Percentiles rank a stretch among this genome's conserved stretches.
Evolutionary conservation across 208 protist species (phyloP).

Genomic region (Trypanosoma platydactyli): DNA sequence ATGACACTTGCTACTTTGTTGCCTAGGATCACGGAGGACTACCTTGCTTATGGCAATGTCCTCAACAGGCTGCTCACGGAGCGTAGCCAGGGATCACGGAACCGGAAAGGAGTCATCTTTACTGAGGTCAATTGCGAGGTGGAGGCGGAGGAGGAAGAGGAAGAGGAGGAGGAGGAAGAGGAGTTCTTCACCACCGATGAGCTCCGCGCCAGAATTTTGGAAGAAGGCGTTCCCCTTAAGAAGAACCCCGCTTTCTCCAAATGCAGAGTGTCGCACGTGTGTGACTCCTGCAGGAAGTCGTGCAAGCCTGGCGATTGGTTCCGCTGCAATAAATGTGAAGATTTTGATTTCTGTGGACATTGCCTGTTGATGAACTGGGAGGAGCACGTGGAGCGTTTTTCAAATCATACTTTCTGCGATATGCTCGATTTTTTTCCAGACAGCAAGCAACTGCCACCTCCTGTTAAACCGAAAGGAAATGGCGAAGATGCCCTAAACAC

Average conservation of each 20-base stretch:
- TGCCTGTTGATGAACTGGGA: constrained; percentile 57
- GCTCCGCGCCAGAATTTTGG: constrained; percentile 34
- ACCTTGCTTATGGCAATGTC: constrained; percentile 37
- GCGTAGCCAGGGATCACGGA: constrained; percentile 15
- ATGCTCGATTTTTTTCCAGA: constrained; percentile 38
- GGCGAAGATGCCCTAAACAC: constrained; percentile 14
- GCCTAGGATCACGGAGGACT: constrained; percentile 37
- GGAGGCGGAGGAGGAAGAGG: constrained; percentile 24
- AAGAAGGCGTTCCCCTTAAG: constrained; percentile 37
- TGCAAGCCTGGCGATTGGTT: constrained; percentile 68
- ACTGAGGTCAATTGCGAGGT: constrained; percentile 20
- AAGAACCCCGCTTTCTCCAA: constrained; percentile 31
- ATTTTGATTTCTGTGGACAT: constrained; percentile 71
- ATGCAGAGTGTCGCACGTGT: constrained; percentile 44
- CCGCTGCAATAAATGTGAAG: constrained; percentile 75
- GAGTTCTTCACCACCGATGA: constrained; percentile 40
- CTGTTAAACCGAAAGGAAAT: not conserved
- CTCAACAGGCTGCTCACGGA: constrained; percentile 20
- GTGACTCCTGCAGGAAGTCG: constrained; percentile 57
- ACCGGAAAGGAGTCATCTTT: constrained; percentile 2
- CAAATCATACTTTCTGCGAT: constrained; percentile 69
- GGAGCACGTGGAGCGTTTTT: constrained; percentile 33
- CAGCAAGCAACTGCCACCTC: not conserved
- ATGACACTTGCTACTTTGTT: constrained; percentile 43
- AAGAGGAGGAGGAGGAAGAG: constrained; percentile 32